phyloP scores from a whole-genome alignment of 495 filamentous ascomycete genomes.

The Pyrenula massariospora region DNA sequence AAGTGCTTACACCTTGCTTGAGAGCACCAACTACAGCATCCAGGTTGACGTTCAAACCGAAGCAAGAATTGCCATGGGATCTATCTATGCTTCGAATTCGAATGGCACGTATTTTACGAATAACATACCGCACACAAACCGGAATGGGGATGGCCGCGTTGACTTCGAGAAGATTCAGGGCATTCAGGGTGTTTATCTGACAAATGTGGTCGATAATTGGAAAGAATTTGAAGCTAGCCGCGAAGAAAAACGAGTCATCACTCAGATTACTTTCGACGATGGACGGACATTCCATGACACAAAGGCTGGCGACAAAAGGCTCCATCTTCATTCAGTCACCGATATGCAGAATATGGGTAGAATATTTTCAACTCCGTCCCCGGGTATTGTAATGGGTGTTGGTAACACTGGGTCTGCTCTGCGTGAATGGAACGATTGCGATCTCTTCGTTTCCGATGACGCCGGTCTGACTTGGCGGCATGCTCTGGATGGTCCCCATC shows the following conservation, averaged over 20 bases:
- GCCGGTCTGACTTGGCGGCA: conserved; percentile 74
- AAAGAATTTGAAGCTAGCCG: conserved; percentile 50
- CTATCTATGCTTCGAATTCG: conserved; percentile 85
- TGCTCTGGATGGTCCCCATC: conserved; percentile 70
- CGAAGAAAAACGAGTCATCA: conserved; percentile 52
- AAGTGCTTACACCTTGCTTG: conserved; percentile 84
- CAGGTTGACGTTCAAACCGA: conserved; percentile 79
- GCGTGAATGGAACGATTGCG: conserved; percentile 49
- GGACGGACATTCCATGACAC: conserved; percentile 64
- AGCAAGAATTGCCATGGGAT: conserved; percentile 59
- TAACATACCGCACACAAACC: conserved; percentile 86
- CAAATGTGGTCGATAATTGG: conserved; percentile 83
- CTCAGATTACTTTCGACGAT: conserved; percentile 87
- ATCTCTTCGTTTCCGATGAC: conserved; percentile 82
- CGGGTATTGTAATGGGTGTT: conserved; percentile 83
- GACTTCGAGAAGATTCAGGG: conserved; percentile 88
- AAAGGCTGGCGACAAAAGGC: conserved; percentile 42
- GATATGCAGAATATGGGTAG: conserved; percentile 64
- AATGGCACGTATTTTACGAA: conserved; percentile 90
- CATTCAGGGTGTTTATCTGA: conserved; percentile 83
- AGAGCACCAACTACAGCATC: conserved; percentile 93
- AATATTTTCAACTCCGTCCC: conserved; percentile 89
- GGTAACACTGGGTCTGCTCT: conserved; percentile 76
- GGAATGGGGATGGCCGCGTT: conserved; percentile 54
- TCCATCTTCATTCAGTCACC: conserved; percentile 89